Evolutionary conservation across 495 filamentous ascomycete genomes (phyloP).

Genomic region (Hyaloscypha variabilis): DNA sequence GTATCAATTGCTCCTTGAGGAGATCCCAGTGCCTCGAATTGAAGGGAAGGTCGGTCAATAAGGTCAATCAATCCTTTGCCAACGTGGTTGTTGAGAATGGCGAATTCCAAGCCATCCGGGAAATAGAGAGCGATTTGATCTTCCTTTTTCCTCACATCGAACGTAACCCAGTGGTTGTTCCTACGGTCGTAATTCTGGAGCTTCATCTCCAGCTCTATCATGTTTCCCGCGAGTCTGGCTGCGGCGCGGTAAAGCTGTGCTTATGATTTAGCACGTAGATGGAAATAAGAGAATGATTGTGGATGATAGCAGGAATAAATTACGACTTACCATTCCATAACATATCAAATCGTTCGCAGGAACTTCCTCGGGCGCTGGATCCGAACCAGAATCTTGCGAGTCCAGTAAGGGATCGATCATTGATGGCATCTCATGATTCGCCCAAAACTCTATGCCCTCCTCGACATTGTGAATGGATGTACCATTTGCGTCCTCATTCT

Average conservation of each 20-base stretch:
- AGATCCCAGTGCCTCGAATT: constrained; percentile 12
- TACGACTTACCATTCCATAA: constrained; percentile 19
- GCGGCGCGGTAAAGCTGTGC: constrained; percentile 11
- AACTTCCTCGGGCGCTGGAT: not conserved
- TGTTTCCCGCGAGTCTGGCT: constrained; percentile 12
- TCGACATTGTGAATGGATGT: constrained; percentile 10
- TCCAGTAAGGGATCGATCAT: not conserved
- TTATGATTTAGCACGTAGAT: not conserved
- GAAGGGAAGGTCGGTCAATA: not conserved
- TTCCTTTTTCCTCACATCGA: constrained; percentile 2
- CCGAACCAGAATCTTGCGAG: not conserved
- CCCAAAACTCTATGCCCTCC: constrained; percentile 19
- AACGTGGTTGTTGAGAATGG: constrained; percentile 10
- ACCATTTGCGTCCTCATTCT: not conserved
- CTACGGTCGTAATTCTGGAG: constrained; percentile 2
- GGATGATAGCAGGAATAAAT: constrained; percentile 4
- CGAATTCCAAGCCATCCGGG: constrained; percentile 5
- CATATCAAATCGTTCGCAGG: not conserved
- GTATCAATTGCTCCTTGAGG: not conserved
- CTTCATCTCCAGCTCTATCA: constrained; percentile 15
- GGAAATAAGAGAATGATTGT: not conserved
- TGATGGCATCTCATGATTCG: constrained; percentile 4
- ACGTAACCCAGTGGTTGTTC: constrained; percentile 5
- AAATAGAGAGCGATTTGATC: constrained; percentile 8
- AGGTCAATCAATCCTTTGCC: constrained; percentile 11